Evolutionary conservation across 352 stramenopile species (phyloP), one percentile per base, ranked within the genome.

Genomic region (Phytopythium oedochilum): DNA sequence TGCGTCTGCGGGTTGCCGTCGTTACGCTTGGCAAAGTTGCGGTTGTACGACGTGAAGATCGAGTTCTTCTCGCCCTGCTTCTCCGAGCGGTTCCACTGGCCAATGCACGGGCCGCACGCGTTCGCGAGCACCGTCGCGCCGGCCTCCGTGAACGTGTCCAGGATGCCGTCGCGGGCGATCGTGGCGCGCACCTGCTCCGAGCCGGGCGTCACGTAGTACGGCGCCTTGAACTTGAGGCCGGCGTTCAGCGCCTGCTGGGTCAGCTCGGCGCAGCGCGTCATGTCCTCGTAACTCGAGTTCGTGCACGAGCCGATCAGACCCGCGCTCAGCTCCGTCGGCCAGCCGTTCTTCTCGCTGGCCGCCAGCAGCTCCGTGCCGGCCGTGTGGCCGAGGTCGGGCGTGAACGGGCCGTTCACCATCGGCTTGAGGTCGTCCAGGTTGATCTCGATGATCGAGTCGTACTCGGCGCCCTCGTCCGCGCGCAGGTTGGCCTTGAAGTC

Each of bases 1-100:
- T 97, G 89, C 29, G 91, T 97, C 65, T 83, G 79, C 42, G 89
- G 89, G 83, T 97, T 97, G 42, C 89, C 91, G 60, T 97, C 91
- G 76, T 96, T 94, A 75, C 91, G 87, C 86, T 97, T 97, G 58
- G 88, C 88, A 46, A 97, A 97, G 83, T 97, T 97, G 68, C 91
- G 77, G 87, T 97, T 97, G 78, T 97, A 97, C 53, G 91, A 97
- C 49, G 89, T 97, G 64, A 97, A 88, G 68, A 97, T 97, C 53
- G 88, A 96, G 83, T 97, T 97, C 70, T 93, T 94, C 64, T 82
- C 73, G 63, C 88, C 89, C 38, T 87, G 69, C 61, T 94, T 74
- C 61, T 97, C 88, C 6, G 67, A 83, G 63, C 91, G 87, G 76
- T 97, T 97, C 91, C 91, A 97, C 85, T 97, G 89, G 23, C 91